These are phyloP conservation scores for Botrytis byssoidea DNA, from an alignment of 2,329 filamentous ascomycete species.

Conservation along the genomic window DNA sequence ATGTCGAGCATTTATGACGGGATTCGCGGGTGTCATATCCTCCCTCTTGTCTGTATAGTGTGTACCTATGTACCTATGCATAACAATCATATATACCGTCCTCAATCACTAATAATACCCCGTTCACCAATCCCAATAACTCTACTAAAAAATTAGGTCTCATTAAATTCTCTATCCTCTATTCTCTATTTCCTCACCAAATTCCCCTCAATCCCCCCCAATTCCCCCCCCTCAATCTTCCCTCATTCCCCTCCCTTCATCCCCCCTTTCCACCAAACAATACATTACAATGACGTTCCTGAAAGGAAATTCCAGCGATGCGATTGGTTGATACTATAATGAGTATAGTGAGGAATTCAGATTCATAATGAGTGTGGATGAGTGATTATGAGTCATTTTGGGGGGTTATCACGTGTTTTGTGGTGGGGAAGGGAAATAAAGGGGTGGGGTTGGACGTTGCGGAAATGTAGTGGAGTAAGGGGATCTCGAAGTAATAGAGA, in stretches of 20 bases:
- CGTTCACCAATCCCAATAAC: not conserved
- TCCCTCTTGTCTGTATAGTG: no score
- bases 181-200: not conserved
- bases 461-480: no score
- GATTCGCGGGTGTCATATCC: no score
- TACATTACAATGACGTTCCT: not conserved
- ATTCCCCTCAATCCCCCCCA: accelerated
- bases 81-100: not conserved
- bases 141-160: no score
- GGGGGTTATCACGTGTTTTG: not conserved
- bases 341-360: not conserved
- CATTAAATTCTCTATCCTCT: no score
- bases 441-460: not conserved
- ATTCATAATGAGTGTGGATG: not conserved
- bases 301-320: not conserved
- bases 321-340: not conserved
- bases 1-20: no score
- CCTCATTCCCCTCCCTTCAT: not conserved
- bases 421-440: no score
- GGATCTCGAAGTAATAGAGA: no score
- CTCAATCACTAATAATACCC: no score
- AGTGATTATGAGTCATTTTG: conserved; percentile 14
- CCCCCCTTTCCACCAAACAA: not conserved
- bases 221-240: no score
- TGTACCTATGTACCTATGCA: not conserved